Evolutionary conservation across 2,329 filamentous ascomycete species (phyloP).

Genomic region (Fusarium austroafricanum): DNA sequence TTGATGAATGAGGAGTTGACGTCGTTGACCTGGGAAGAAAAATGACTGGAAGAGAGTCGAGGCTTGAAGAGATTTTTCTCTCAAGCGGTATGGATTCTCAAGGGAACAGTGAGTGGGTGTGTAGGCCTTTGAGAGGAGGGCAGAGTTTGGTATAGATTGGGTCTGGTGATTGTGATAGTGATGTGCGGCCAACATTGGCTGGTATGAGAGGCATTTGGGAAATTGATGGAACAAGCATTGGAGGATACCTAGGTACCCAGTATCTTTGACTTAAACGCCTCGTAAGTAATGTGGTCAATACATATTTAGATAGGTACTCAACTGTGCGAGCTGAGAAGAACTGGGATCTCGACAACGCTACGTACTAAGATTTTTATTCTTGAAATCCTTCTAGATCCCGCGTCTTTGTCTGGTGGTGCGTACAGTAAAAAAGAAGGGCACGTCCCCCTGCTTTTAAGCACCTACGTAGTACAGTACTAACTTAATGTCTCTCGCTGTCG

Average conservation of each 20-base stretch:
- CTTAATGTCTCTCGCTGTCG: neutral
- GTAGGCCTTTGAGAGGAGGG: conserved; percentile 10
- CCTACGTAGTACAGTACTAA: too few species aligned
- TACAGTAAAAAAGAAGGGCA: conserved; percentile 9
- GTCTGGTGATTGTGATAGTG: conserved; percentile 39
- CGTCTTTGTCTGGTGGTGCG: conserved; percentile 20
- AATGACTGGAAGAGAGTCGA: conserved; percentile 2
- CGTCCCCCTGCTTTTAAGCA: conserved; percentile 25
- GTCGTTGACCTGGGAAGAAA: neutral
- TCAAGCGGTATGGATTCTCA: conserved; percentile 9
- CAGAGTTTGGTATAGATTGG: conserved; percentile 23
- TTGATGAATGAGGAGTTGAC: neutral
- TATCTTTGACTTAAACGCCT: neutral
- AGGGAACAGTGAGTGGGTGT: conserved; percentile 26
- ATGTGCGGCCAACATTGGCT: conserved; percentile 18
- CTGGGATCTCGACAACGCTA: neutral
- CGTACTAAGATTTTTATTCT: conserved; percentile 2
- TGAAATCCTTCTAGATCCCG: conserved; percentile 6
- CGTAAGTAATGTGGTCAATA: neutral
- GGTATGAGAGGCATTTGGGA: neutral
- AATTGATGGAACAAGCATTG: neutral
- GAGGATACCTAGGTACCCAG: neutral
- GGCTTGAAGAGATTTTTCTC: neutral
- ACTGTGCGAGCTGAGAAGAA: neutral
- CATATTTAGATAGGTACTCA: neutral